phyloP scores from a whole-genome alignment of 805 yeast species.

The Zygosaccharomyces pseudorouxii region DNA sequence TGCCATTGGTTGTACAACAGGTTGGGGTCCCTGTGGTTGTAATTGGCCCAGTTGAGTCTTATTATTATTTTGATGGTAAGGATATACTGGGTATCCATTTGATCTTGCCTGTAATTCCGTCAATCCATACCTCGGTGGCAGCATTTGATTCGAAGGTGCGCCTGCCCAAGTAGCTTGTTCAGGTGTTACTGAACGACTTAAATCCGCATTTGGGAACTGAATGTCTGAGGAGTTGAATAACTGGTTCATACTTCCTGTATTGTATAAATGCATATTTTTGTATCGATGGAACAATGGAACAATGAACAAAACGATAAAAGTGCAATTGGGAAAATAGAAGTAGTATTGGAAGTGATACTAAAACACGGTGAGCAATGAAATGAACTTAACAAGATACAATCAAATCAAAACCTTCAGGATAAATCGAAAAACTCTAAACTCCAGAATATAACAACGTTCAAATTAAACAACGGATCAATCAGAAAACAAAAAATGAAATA shows the following conservation, averaged over 20 bases:
- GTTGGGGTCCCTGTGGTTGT: neutral
- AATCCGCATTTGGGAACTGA: conserved; percentile 5
- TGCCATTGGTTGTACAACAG: neutral
- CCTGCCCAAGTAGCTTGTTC: conserved; percentile 1
- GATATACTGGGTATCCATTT: neutral
- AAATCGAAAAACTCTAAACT: neutral
- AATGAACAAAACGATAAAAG: neutral
- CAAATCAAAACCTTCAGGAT: neutral
- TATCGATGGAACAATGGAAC: neutral
- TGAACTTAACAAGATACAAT: neutral
- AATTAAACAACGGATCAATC: neutral
- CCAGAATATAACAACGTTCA: neutral
- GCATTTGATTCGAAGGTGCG: neutral
- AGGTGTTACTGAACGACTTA: conserved; percentile 5
- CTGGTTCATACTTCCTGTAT: conserved; percentile 11
- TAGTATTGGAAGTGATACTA: neutral
- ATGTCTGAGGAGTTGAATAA: conserved; percentile 10
- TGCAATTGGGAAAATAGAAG: neutral
- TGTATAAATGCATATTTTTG: conserved; percentile 12
- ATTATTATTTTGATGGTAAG: neutral
- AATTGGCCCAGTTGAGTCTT: neutral
- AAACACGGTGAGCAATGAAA: neutral
- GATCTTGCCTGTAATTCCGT: neutral
- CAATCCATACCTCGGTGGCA: neutral
- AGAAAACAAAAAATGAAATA: neutral